Conservation (phyloP, 495 filamentous ascomycete genomes). For the Penicillium simplicissimum region DNA sequence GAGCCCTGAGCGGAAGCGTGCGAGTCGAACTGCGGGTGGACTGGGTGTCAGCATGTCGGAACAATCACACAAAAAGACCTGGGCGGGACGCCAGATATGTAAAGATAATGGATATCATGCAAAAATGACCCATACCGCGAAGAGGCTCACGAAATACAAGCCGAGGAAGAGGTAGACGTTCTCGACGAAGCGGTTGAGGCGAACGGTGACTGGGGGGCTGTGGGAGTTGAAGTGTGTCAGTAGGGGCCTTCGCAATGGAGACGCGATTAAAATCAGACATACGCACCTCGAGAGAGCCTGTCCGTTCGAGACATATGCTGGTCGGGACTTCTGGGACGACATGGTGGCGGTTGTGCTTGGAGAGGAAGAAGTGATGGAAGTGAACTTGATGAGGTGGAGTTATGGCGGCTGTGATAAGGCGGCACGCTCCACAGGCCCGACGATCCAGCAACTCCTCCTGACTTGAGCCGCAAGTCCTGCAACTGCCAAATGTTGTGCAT, state of each 20-base stretch:
- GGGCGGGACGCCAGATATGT: background rate
- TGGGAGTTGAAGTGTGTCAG: slow-evolving; percentile 29
- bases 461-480: background rate
- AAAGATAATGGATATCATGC: background rate
- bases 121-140: slow-evolving; percentile 33
- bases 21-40: slow-evolving; percentile 55
- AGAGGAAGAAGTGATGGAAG: slow-evolving; percentile 1
- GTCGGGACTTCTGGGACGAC: slow-evolving; percentile 31
- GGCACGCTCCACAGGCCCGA: background rate
- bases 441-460: background rate
- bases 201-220: slow-evolving; percentile 48
- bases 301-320: slow-evolving; percentile 41
- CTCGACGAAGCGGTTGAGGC: slow-evolving; percentile 45
- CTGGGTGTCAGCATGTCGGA: slow-evolving; percentile 21
- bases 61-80: background rate
- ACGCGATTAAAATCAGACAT: slow-evolving; percentile 12
- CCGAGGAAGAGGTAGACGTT: slow-evolving; percentile 47
- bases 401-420: slow-evolving; percentile 11
- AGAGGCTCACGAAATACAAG: slow-evolving; percentile 45
- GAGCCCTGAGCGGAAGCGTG: slow-evolving; percentile 65
- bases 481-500: too few species aligned
- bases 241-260: slow-evolving; percentile 1
- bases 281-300: slow-evolving; percentile 36
- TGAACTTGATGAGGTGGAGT: slow-evolving; percentile 19
- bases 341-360: slow-evolving; percentile 23